Evolutionary conservation across 768 basidiomycete genomes (phyloP).

Genomic region (Antrodiella citrinella): DNA sequence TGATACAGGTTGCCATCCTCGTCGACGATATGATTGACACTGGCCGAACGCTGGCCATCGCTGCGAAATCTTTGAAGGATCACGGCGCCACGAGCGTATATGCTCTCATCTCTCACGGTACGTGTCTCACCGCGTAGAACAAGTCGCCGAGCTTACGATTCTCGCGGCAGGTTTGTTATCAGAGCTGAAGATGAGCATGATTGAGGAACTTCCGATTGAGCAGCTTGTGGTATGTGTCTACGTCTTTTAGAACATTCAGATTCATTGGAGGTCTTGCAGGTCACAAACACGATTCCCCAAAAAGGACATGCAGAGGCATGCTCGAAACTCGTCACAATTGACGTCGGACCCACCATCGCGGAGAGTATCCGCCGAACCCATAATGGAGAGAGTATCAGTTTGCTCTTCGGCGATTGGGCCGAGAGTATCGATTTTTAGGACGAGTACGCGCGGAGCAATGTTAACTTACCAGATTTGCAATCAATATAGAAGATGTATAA

Average conservation of each 20-base stretch:
- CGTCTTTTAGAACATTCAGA: not conserved
- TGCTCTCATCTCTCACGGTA: slow-evolving; percentile 90
- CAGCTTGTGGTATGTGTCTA: slow-evolving; percentile 67
- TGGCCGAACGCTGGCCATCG: slow-evolving; percentile 80
- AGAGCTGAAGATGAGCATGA: slow-evolving; percentile 58
- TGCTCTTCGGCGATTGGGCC: slow-evolving; percentile 81
- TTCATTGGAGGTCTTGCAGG: slow-evolving; percentile 35
- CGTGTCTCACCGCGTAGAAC: slow-evolving; percentile 14
- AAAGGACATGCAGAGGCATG: slow-evolving; percentile 50
- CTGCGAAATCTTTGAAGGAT: slow-evolving; percentile 78
- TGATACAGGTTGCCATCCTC: slow-evolving; percentile 80
- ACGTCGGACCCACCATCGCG: slow-evolving; percentile 86
- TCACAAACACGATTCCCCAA: slow-evolving; percentile 95
- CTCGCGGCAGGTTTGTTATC: slow-evolving; percentile 60
- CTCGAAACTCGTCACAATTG: slow-evolving; percentile 80
- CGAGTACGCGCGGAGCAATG: not conserved
- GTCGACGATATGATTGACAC: slow-evolving; percentile 99
- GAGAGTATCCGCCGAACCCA: slow-evolving; percentile 95
- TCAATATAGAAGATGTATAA: not conserved
- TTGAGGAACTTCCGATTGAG: slow-evolving; percentile 70
- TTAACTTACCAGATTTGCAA: not conserved
- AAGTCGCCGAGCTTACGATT: slow-evolving; percentile 5
- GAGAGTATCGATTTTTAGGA: slow-evolving; percentile 28
- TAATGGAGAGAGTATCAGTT: slow-evolving; percentile 87
- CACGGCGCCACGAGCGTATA: slow-evolving; percentile 83